These are phyloP conservation scores for Pisolithus thermaeus DNA, from an alignment of 1,284 basidiomycete genomes.

Conservation along the genomic window DNA sequence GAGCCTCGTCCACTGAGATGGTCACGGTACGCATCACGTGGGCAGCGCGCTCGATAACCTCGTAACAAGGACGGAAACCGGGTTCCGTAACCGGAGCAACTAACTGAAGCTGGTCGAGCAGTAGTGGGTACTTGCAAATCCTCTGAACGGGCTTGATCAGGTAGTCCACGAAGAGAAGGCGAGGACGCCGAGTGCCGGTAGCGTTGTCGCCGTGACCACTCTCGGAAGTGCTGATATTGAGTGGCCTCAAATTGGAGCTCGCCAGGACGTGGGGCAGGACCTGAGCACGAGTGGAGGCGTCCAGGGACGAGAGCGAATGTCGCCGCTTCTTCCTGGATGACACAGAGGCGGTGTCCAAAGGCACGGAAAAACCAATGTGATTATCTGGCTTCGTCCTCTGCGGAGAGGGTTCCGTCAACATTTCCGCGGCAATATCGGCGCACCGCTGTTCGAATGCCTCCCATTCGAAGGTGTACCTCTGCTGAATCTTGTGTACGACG, in stretches of 20 bases:
- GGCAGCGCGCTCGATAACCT: constrained; percentile 46
- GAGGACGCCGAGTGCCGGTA: constrained; percentile 19
- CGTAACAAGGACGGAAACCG: constrained; percentile 25
- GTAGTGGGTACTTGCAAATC: constrained; percentile 87
- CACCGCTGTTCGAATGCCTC: constrained; percentile 77
- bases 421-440: constrained; percentile 42
- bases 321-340: constrained; percentile 25
- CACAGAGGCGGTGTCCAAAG: constrained; percentile 11
- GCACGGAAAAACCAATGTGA: constrained; percentile 9
- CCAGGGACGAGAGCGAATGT: constrained; percentile 29
- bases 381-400: constrained; percentile 6
- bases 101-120: constrained; percentile 71
- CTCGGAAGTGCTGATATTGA: constrained; percentile 23
- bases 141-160: constrained; percentile 88
- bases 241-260: constrained; percentile 24
- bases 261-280: constrained; percentile 8
- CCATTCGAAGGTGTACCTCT: constrained; percentile 65
- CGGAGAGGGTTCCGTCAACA: constrained; percentile 25
- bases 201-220: constrained; percentile 19
- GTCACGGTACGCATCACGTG: constrained; percentile 59
- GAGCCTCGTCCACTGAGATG: constrained; percentile 54
- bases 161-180: constrained; percentile 71
- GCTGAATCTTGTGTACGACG: constrained; percentile 59
- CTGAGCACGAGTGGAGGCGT: constrained; percentile 7
- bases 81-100: constrained; percentile 20